Evolutionary conservation across 805 yeast species (phyloP), one percentile per base, ranked within the genome.

Genomic region (Kuraishia hungarica): DNA sequence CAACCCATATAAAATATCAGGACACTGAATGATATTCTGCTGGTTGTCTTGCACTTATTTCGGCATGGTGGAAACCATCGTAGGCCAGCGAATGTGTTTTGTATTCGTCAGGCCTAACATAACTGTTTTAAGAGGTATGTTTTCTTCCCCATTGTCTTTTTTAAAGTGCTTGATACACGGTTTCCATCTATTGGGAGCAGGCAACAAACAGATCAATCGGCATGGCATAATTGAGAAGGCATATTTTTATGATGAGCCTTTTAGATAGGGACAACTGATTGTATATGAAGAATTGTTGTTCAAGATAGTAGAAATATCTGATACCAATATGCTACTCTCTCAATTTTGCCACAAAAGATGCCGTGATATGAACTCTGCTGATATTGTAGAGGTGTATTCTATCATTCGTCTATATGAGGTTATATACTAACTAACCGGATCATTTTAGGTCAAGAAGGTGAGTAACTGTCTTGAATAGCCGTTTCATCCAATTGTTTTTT

Each of bases 181-280:
- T n/a, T n/a, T n/a, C n/a, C n/a, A n/a, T n/a, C n/a, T 26, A 26
- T 50, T 26, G 46, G 26, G 26, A 20, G n/a, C n/a, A 35, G 43
- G 17, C n/a, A 35, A 13, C 8, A 7, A 35, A 13, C 43, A 35
- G 43, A 35, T 35, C 43, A 35, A 3, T 10, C 3, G 49, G 24
- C 24, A 20, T 22, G n/a, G 13, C 21, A 22, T 17, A 4, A 22
- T 46, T 46, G 49, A 20, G 22, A 5, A 10, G 23, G 21, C 22
- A 20, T 46, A 20, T 10, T n/a, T 46, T 46, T 46, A 35, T 35
- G 43, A 35, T 46, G 49, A 20, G 49, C 24, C 7, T 22, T 22
- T 46, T 55, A 54, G 60, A 58, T 58, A 58, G 60, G 60, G 60
- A 58, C 60, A 58, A 58, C 60, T 58, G 60, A 58, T 54, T 53